Base-by-base conservation (phyloP, 2,329 filamentous ascomycete species). In the Dactylonectria estremocensis region DNA sequence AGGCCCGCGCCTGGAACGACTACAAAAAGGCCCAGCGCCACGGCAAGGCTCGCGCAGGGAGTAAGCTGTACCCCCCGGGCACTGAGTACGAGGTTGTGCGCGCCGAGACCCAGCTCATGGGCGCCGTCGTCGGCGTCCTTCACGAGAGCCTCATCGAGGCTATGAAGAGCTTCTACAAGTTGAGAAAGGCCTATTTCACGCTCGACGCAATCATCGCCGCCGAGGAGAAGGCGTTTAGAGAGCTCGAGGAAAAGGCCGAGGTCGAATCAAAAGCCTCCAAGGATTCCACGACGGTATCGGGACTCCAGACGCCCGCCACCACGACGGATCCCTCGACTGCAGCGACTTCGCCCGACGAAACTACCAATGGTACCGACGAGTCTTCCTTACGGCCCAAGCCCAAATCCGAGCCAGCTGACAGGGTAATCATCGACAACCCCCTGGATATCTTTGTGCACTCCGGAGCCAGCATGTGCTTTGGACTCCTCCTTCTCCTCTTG, bases 101-200 rank as follows among this genome's bases (percentile, higher is more conserved):
- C 67, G 93, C 95, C 5, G 91, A 98, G 83, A 89, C 94, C 2
- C 94, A 97, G 80, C 86, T 98, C 69, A 97, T 98, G 92, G 89
- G 90, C 64, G 95, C 95, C 0, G 92, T 99, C 1, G 91, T 98
- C 1, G 94, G 91, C 0, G 93, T 98, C 16, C 83, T 98, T 74
- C 97, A 97, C 72, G 96, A 98, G 83, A 97, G 93, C 78, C 82
- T 98, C 74, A 95, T 95, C 0, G 96, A 98, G 79, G 94, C 91
- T 16, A 89, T 98, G 79, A 94, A 92, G 81, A 94, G 94, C 6
- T 98, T 98, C 77, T 97, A 97, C 78, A 97, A 96, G 81, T 82
- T 98, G 73, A 88, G 95, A 69, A 97, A 97, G 79, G 95, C 95
- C 0, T 98, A 93, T 76, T 84, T 94, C 45, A 92, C 94, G 0